phyloP scores from a whole-genome alignment of 148 eudicot species.

The Euryodendron excelsum region DNA sequence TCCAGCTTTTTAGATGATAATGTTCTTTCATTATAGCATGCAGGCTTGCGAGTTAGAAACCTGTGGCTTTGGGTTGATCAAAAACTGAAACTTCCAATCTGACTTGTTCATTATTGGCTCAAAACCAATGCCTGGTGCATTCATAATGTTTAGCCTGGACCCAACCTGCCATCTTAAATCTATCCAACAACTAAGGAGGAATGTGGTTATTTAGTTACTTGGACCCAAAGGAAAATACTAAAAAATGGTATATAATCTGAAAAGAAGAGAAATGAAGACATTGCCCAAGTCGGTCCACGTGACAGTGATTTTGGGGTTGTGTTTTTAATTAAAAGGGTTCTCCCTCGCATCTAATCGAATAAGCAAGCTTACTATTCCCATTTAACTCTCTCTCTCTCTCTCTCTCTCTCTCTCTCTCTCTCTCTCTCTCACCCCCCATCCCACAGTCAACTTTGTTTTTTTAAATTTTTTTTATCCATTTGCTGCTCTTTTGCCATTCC shows the following conservation, averaged over 20 bases:
- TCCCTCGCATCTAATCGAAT: no score
- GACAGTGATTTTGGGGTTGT: neutral
- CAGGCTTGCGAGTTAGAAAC: neutral
- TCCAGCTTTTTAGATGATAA: constrained; percentile 12
- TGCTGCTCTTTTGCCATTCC: neutral
- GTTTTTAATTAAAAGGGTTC: no score
- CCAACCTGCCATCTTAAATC: neutral
- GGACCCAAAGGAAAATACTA: neutral
- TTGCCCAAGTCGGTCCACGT: neutral
- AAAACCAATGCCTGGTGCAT: neutral
- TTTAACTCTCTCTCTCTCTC: neutral
- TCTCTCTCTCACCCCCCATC: neutral
- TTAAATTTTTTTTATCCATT: neutral
- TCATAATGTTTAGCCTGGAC: neutral
- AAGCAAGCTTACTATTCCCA: no score
- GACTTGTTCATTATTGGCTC: neutral
- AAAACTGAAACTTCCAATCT: neutral
- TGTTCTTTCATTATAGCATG: neutral
- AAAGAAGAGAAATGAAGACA: neutral
- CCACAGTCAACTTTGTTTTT: neutral
- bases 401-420: neutral
- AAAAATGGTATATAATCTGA: neutral
- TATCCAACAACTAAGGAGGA: neutral
- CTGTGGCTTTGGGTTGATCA: neutral
- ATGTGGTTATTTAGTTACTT: neutral